Percentiles rank a stretch among this genome's conserved stretches.
Evolutionary conservation across 495 filamentous ascomycete genomes (phyloP).

Genomic region (Penicillium subrubescens): DNA sequence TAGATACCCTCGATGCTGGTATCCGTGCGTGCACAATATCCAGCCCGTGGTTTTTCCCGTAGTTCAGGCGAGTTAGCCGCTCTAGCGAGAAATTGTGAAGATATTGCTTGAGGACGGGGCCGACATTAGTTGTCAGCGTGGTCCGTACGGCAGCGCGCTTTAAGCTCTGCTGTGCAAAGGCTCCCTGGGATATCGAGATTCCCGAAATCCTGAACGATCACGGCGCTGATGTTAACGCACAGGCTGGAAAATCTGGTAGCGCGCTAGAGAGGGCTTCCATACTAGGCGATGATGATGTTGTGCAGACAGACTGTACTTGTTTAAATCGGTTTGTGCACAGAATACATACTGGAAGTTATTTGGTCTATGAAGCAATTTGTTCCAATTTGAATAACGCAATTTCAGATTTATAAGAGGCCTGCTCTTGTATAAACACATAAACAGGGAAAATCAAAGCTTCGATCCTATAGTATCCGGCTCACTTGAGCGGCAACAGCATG

Average conservation of each 20-base stretch:
- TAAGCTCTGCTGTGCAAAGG: too few species aligned
- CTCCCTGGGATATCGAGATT: too few species aligned
- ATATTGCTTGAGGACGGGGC: too few species aligned
- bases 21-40: neutral
- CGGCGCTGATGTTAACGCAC: too few species aligned
- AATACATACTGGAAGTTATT: neutral
- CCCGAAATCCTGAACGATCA: too few species aligned
- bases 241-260: too few species aligned
- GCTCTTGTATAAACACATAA: neutral
- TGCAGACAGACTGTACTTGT: neutral
- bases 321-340: neutral
- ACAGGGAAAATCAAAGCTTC: neutral
- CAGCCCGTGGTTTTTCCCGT: neutral
- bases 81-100: too few species aligned
- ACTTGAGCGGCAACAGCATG: neutral
- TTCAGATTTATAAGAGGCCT: neutral
- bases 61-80: neutral
- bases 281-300: too few species aligned
- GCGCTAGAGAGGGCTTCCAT: too few species aligned
- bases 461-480: neutral
- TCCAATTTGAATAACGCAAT: neutral
- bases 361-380: neutral
- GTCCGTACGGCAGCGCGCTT: too few species aligned
- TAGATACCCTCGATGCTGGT: neutral
- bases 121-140: too few species aligned